A percentile compares a stretch with the other conserved stretches of the same genome.
Evolutionary conservation across 169 alveolate species (phyloP).

Genomic region (Cryptosporidium tyzzeri): DNA sequence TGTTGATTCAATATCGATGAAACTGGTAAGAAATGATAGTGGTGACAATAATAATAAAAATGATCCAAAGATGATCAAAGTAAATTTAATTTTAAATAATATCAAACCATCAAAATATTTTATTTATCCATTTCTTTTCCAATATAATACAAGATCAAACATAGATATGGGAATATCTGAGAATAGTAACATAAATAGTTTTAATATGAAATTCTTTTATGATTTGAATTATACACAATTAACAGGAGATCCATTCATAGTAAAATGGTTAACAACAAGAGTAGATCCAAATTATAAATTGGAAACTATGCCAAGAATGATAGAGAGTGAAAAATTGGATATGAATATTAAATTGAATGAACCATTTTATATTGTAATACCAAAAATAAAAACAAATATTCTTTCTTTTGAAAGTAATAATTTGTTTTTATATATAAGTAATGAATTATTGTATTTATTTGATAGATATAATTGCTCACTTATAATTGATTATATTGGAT

Average conservation of each 20-base stretch:
- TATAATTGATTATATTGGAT: conserved; percentile 20
- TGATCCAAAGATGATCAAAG: conserved; percentile 42
- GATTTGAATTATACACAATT: conserved; percentile 33
- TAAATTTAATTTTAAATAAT: conserved; percentile 21
- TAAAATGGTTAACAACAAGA: conserved; percentile 37
- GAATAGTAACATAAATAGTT: background rate
- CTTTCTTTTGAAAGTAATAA: conserved; percentile 34
- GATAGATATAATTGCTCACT: conserved; percentile 12
- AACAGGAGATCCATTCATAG: conserved; percentile 7
- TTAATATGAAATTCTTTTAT: conserved; percentile 24
- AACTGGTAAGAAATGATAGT: background rate
- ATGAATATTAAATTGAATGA: conserved; percentile 31
- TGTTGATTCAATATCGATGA: conserved; percentile 19
- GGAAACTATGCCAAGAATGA: conserved; percentile 34
- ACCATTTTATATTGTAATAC: conserved; percentile 69
- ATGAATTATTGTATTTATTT: conserved; percentile 20
- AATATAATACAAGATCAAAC: conserved; percentile 20
- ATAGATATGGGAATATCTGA: background rate
- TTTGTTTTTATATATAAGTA: conserved; percentile 4
- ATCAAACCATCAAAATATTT: conserved; percentile 43
- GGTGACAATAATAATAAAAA: background rate
- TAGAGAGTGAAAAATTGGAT: conserved; percentile 12
- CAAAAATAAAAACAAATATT: conserved; percentile 34
- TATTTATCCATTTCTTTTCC: conserved; percentile 37
- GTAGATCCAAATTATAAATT: conserved; percentile 8